Percentiles rank a stretch among this genome's conserved stretches.
phyloP scores from a whole-genome alignment of 2,329 filamentous ascomycete genomes.

The Leptodontidium sp. region DNA sequence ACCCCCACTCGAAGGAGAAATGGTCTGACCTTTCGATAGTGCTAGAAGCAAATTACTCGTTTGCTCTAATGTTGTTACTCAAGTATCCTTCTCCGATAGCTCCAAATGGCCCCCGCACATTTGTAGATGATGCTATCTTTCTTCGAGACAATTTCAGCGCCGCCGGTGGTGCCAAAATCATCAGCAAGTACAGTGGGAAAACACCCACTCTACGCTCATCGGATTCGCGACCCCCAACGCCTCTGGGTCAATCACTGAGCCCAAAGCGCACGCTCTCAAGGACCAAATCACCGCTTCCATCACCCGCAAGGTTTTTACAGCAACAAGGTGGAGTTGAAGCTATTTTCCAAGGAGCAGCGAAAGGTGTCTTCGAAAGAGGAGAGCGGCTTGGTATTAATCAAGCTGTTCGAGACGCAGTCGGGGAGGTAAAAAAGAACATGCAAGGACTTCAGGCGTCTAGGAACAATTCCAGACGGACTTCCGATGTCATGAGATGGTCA shows the following conservation, averaged over 20 bases:
- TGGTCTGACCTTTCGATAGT: conserved; percentile 60
- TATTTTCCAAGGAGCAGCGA: conserved; percentile 78
- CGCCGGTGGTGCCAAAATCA: conserved; percentile 69
- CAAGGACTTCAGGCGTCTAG: conserved; percentile 69
- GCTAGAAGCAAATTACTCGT: conserved; percentile 86
- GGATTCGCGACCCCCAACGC: conserved; percentile 42
- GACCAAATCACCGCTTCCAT: conserved; percentile 44
- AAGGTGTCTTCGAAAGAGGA: conserved; percentile 74
- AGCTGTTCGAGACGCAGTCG: conserved; percentile 81
- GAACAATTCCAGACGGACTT: conserved; percentile 46
- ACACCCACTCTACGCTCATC: conserved; percentile 50
- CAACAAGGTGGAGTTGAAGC: conserved; percentile 69
- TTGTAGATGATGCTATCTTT: conserved; percentile 86
- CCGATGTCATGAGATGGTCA: conserved; percentile 42
- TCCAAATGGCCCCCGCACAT: conserved; percentile 74
- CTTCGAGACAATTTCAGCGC: conserved; percentile 70
- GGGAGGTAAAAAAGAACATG: conserved; percentile 80
- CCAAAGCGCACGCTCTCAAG: conserved; percentile 36
- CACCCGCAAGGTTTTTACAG: conserved; percentile 51
- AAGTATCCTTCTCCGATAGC: conserved; percentile 77
- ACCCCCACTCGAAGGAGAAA: neutral
- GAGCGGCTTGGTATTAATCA: conserved; percentile 83
- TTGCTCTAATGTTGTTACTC: conserved; percentile 80
- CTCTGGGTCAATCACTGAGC: conserved; percentile 40
- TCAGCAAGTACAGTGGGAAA: conserved; percentile 74